Base-by-base conservation (phyloP, 73 alveolate genomes). In the Paramecium tetraurelia region DNA sequence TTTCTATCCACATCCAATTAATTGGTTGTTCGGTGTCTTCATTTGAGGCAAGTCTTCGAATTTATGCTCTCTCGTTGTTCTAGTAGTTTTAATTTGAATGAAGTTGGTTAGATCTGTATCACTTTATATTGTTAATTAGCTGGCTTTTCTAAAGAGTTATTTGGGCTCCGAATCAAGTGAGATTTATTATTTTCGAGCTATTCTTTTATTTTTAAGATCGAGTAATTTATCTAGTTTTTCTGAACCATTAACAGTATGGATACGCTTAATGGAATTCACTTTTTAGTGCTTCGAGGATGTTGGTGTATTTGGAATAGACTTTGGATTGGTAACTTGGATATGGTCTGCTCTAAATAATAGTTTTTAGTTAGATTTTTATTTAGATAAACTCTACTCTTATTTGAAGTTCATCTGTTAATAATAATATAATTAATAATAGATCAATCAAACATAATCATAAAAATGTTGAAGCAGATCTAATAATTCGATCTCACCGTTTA, bases 391-490 rank as follows among this genome's bases (percentile, higher is more conserved):
- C 4, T 53, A 1, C 8, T 63, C 16, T 7, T 63, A 63, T 31
- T 63, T 63, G 46, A 63, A 11, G 84, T 63, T 63, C 84, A 63
- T 63, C 50, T 63, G 84, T 63, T 63, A 63, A 53, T 53, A 53
- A 53, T 53, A 53, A 53, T 53, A 48, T 12, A 48, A 48, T 48
- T 48, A 48, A 53, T 53, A 31, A 31, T 63, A 63, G 50, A 63
- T 63, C 27, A 27, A 27, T 63, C 84, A 63, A 2, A 33, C 84
- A 63, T 63, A 31, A 24, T 63, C 84, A 63, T 63, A 63, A 63
- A 63, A 63, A 63, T 63, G 84, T 63, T 63, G 84, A 10, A 63
- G 46, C 46, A 63, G 29, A 63, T 63, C 84, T 63, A 63, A 63
- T 63, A 63, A 63, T 63, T 63, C 84, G 10, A 63, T 63, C 16